Conservation (phyloP, 2,329 filamentous ascomycete genomes). For the Colletotrichum zoysiae region DNA sequence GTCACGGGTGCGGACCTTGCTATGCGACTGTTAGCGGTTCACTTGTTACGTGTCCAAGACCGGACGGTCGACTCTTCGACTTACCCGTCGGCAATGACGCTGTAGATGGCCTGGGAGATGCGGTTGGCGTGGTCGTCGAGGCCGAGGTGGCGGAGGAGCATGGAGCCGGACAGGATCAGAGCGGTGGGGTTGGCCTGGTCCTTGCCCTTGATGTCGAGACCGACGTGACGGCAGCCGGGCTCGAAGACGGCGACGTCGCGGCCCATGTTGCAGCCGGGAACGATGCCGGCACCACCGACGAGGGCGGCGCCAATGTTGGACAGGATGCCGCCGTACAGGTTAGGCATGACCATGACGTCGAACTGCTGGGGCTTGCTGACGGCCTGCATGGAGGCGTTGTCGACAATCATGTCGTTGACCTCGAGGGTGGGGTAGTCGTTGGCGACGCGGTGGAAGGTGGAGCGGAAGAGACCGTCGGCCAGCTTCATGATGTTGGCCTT, state of each 20-base stretch:
- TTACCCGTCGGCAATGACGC: slow-evolving; percentile 89
- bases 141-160: slow-evolving; percentile 97
- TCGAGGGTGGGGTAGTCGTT: slow-evolving; percentile 97
- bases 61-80: slow-evolving; percentile 47
- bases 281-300: slow-evolving; percentile 95
- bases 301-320: slow-evolving; percentile 99
- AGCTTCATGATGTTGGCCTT: slow-evolving; percentile 99
- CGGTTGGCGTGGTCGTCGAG: slow-evolving; percentile 98
- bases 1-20: slow-evolving; percentile 89
- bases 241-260: slow-evolving; percentile 98
- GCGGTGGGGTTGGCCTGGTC: slow-evolving; percentile 99
- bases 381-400: slow-evolving; percentile 99
- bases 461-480: slow-evolving; percentile 97
- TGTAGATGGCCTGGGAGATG: slow-evolving; percentile 87
- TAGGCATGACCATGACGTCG: slow-evolving; percentile 99
- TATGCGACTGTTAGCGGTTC: slow-evolving; percentile 61
- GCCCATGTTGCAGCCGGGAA: slow-evolving; percentile 99
- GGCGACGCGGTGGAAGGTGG: slow-evolving; percentile 92
- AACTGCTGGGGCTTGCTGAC: slow-evolving; percentile 97
- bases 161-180: slow-evolving; percentile 92
- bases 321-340: slow-evolving; percentile 97
- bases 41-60: background rate
- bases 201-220: slow-evolving; percentile 99
- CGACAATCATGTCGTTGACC: slow-evolving; percentile 99
- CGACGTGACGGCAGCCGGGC: slow-evolving; percentile 98